Conservation (phyloP, 108 stramenopile species). For the Mayamaea pseudoterrestris region DNA sequence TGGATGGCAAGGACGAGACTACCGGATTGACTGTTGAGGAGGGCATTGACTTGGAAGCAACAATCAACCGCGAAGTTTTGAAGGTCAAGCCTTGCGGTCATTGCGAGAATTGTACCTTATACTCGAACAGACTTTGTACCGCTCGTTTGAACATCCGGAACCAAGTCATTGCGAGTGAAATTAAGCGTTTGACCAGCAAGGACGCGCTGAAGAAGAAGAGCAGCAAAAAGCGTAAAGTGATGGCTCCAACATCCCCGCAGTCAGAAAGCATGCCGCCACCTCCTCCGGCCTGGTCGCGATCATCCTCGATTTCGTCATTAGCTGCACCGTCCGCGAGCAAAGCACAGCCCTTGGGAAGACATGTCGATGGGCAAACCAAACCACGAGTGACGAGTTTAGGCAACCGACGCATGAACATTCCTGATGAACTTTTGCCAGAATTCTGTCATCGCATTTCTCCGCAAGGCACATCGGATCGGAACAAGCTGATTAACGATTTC, state of each 20-base stretch:
- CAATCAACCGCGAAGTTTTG: constrained; percentile 59
- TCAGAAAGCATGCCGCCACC: background rate
- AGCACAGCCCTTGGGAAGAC: constrained; percentile 27
- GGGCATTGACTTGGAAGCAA: constrained; percentile 63
- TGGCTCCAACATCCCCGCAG: no score
- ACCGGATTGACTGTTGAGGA: constrained; percentile 19
- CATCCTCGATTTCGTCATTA: no score
- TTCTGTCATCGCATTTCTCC: constrained; percentile 66
- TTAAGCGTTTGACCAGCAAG: constrained; percentile 20
- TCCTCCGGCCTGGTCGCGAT: background rate
- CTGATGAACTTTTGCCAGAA: constrained; percentile 64
- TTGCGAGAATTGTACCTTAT: constrained; percentile 51
- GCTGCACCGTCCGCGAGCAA: constrained; percentile 3
- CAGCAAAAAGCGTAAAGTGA: constrained; percentile 20
- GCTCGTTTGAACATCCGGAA: constrained; percentile 49
- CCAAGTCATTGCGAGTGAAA: constrained; percentile 48
- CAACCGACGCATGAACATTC: constrained; percentile 69
- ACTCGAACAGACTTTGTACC: constrained; percentile 33
- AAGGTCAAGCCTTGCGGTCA: constrained; percentile 68
- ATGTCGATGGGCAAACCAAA: constrained; percentile 27
- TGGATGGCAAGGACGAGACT: constrained; percentile 26
- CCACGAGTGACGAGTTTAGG: constrained; percentile 28
- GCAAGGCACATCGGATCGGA: constrained; percentile 51
- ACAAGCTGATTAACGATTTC: constrained; percentile 70
- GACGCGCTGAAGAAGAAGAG: constrained; percentile 19